Percentiles rank a stretch among this genome's conserved stretches.
These are phyloP conservation scores for Beauveria australis DNA, from an alignment of 2,329 filamentous ascomycete species.

Conservation along the genomic window DNA sequence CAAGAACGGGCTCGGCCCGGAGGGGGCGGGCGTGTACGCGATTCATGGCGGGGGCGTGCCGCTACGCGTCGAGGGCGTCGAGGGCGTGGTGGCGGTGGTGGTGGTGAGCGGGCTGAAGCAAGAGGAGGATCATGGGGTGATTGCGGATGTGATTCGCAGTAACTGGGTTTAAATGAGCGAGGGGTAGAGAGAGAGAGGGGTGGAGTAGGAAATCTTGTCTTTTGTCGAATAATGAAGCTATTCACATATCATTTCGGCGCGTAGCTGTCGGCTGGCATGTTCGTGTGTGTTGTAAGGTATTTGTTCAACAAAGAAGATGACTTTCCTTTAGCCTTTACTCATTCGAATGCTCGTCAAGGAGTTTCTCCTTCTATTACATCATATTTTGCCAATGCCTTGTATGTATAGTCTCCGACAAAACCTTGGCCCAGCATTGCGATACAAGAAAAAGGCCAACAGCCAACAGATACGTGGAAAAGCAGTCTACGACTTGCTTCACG, in stretches of 20 bases:
- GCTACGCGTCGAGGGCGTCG: conserved; percentile 62
- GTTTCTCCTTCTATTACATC: no score
- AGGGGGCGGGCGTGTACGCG: conserved; percentile 54
- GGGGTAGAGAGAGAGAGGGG: not conserved
- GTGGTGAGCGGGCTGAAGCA: conserved; percentile 71
- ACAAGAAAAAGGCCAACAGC: no score
- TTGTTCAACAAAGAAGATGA: no score
- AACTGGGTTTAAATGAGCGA: conserved; percentile 24
- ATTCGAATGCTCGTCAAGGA: no score
- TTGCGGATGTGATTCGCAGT: conserved; percentile 58
- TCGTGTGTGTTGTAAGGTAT: no score
- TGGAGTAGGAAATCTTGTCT: not conserved
- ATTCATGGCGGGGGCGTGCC: conserved; percentile 74
- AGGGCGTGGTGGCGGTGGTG: conserved; percentile 67
- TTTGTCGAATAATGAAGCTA: not conserved
- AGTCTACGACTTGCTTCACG: not conserved
- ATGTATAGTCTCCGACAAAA: no score
- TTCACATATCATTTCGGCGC: not conserved
- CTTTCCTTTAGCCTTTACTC: no score
- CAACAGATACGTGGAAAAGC: no score
- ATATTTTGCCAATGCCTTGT: no score
- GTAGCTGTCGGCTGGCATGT: not conserved
- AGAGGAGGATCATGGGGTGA: conserved; percentile 67
- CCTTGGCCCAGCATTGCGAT: no score
- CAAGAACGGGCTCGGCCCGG: conserved; percentile 54